Base-by-base conservation (phyloP, 2,329 filamentous ascomycete genomes). In the Microdochium nivale region DNA sequence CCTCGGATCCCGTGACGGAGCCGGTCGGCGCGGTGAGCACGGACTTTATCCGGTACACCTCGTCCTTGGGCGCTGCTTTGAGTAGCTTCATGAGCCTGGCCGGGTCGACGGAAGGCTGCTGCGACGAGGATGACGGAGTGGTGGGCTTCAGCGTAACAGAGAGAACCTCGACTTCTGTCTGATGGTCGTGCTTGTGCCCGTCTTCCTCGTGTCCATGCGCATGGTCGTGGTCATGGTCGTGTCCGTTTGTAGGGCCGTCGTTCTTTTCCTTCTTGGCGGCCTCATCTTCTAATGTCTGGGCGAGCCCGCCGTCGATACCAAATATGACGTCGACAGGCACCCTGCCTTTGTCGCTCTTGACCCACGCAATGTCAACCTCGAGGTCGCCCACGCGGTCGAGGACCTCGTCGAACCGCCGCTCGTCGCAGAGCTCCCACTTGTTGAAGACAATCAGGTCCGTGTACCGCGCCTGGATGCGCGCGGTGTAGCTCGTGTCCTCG, bases 31-130 rank as follows among this genome's bases (percentile, higher is more conserved):
- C 72, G 1, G 75, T 75, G 13, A 81, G 60, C 10, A 82, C 71
- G 11, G 81, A 88, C 68, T 99, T 99, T 67, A 99, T 97, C 52
- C 94, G 83, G 70, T 97, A 99, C 10, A 95, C 83, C 64, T 97
- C 91, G 58, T 99, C 94, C 65, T 95, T 96, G 1, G 90, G 87
- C 0, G 92, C 87, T 0, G 81, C 70, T 47, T 77, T 74, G 30
- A 97, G 77, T 2, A 97, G 73, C 10, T 72, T 71, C 52, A 84
- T 75, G 8, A 96, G 77, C 56, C 86, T 77, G 52, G 81, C 74
- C 0, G 83, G 74, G 27, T 83, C 77, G 24, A 81, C 72, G 16
- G 70, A 66, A 3, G 19, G n/a, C 23, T 16, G n/a, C 23, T 3
- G 13, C 19, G 40, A 24, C 5, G 40, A 37, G 11, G 33, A 37